These are phyloP conservation scores for Dendryphion nanum DNA, from an alignment of 2,329 filamentous ascomycete genomes.

Conservation along the genomic window DNA sequence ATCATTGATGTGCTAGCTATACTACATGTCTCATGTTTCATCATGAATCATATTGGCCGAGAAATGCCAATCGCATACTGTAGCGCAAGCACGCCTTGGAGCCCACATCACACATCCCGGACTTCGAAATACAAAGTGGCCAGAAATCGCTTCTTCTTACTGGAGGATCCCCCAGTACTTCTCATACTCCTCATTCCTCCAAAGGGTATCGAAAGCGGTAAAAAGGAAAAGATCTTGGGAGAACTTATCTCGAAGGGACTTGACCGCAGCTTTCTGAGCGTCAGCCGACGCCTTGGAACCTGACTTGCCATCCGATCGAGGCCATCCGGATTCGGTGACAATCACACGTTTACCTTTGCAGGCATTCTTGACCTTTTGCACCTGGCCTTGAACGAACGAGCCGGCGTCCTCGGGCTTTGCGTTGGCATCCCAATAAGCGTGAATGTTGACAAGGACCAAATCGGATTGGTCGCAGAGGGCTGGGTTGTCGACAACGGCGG, in stretches of 20 bases:
- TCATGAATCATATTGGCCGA: conserved; percentile 19
- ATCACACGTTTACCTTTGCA: conserved; percentile 61
- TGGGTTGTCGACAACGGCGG: conserved; percentile 64
- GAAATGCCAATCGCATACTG: conserved; percentile 25
- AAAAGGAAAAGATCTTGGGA: conserved; percentile 66
- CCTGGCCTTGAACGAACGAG: conserved; percentile 61
- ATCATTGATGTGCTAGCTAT: conserved; percentile 28
- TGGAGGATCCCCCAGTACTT: conserved; percentile 65
- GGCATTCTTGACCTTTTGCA: conserved; percentile 45
- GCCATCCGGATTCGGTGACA: conserved; percentile 85
- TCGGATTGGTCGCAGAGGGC: conserved; percentile 71
- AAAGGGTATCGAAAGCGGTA: conserved; percentile 74
- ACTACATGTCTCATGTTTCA: conserved; percentile 25
- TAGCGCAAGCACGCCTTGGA: no score
- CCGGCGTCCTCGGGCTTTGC: conserved; percentile 63
- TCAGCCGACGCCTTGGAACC: conserved; percentile 65
- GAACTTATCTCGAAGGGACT: conserved; percentile 63
- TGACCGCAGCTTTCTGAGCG: conserved; percentile 66
- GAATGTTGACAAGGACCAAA: conserved; percentile 77
- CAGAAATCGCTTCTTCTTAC: neutral
- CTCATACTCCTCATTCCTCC: conserved; percentile 71
- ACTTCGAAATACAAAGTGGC: neutral
- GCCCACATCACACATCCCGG: no score
- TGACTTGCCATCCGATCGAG: conserved; percentile 58
- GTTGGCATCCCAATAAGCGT: conserved; percentile 77